phyloP scores from a whole-genome alignment of 495 filamentous ascomycete species.

The Poronia punctata region DNA sequence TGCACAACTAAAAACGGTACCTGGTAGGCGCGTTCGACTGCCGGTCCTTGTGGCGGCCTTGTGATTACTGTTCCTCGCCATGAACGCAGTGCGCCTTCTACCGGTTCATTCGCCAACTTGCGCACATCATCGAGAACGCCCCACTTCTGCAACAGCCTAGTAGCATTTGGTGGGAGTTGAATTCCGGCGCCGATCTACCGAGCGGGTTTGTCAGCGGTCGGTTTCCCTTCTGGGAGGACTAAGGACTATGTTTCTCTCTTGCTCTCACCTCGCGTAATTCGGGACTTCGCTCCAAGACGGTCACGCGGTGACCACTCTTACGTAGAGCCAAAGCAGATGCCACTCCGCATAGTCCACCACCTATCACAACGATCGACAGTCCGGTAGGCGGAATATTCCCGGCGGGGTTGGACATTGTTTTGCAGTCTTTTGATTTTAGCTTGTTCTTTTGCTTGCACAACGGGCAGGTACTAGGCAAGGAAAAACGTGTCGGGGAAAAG shows the following conservation, averaged over 20 bases:
- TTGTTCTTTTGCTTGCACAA: too few species aligned
- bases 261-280: constrained; percentile 17
- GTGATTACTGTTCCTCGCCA: constrained; percentile 23
- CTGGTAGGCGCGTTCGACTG: constrained; percentile 21
- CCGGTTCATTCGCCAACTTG: constrained; percentile 23
- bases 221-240: background rate
- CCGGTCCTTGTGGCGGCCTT: constrained; percentile 20
- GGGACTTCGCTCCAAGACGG: constrained; percentile 14
- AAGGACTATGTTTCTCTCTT: background rate
- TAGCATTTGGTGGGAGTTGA: constrained; percentile 36
- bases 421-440: too few species aligned
- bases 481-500: too few species aligned
- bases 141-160: constrained; percentile 38
- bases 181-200: constrained; percentile 38
- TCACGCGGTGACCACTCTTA: constrained; percentile 17
- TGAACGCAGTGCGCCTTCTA: constrained; percentile 15
- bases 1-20: constrained; percentile 35
- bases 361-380: constrained; percentile 50
- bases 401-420: too few species aligned
- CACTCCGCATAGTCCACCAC: constrained; percentile 50
- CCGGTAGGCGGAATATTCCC: too few species aligned
- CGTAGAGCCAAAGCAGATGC: constrained; percentile 39
- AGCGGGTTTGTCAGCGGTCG: background rate
- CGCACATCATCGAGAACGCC: constrained; percentile 34
- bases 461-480: too few species aligned